Evolutionary conservation across 2,329 filamentous ascomycete species (phyloP).

Genomic region (Sporothrix luriei): DNA sequence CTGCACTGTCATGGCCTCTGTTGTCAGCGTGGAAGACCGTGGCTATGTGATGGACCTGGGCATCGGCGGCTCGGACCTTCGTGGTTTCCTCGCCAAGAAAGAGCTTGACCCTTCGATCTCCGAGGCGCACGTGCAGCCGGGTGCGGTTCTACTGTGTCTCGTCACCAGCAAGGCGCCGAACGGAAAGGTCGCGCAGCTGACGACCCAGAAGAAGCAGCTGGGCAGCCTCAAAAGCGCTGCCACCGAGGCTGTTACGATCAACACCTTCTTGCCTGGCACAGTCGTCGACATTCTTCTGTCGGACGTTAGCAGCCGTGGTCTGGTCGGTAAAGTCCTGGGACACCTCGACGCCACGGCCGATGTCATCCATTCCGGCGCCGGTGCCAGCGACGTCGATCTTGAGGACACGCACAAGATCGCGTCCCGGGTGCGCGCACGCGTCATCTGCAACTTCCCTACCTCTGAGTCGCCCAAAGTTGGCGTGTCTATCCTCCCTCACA

Average conservation of each 20-base stretch:
- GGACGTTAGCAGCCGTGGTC: slow-evolving; percentile 71
- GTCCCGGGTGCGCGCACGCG: slow-evolving; percentile 78
- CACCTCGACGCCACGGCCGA: slow-evolving; percentile 90
- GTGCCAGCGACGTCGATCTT: slow-evolving; percentile 68
- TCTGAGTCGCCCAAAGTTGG: slow-evolving; percentile 81
- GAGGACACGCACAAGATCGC: slow-evolving; percentile 79
- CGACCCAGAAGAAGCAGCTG: slow-evolving; percentile 69
- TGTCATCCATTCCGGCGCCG: slow-evolving; percentile 80
- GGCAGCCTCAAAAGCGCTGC: slow-evolving; percentile 68
- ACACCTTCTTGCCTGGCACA: slow-evolving; percentile 89
- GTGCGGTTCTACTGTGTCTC: slow-evolving; percentile 80
- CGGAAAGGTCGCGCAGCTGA: slow-evolving; percentile 84
- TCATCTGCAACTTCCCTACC: slow-evolving; percentile 84
- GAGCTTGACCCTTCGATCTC: slow-evolving; percentile 71
- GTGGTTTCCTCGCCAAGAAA: slow-evolving; percentile 82
- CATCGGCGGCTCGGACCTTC: slow-evolving; percentile 66
- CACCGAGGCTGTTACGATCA: slow-evolving; percentile 79
- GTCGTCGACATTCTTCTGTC: slow-evolving; percentile 81
- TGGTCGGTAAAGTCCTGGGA: slow-evolving; percentile 89
- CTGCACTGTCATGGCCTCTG: slow-evolving; percentile 80
- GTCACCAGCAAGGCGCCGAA: slow-evolving; percentile 74
- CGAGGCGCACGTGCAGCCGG: slow-evolving; percentile 70
- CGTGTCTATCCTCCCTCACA: slow-evolving; percentile 84
- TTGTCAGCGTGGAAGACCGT: slow-evolving; percentile 92
- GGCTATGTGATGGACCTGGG: slow-evolving; percentile 92